Conservation (phyloP, 2,329 filamentous ascomycete genomes). For the Pseudogymnoascus sp. region DNA sequence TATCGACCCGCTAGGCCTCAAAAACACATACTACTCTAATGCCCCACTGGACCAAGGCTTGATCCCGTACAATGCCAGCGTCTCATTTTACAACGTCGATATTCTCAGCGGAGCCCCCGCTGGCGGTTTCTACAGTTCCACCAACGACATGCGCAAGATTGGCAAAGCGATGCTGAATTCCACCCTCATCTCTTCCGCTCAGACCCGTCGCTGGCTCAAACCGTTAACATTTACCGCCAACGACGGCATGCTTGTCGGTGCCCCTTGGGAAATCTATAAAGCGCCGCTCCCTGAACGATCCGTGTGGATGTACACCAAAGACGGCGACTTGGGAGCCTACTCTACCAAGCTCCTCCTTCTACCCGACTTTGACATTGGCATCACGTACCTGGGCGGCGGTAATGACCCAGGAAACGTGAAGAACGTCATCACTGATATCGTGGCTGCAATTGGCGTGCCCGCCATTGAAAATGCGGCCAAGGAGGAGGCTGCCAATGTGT, state of each 20-base stretch:
- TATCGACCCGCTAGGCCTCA: constrained; percentile 27
- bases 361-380: constrained; percentile 36
- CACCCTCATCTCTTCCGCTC: constrained; percentile 16
- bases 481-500: constrained; percentile 23
- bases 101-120: constrained; percentile 21
- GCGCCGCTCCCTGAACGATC: constrained; percentile 14
- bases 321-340: constrained; percentile 34
- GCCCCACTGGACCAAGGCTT: constrained; percentile 13
- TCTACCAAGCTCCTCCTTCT: constrained; percentile 32
- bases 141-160: constrained; percentile 25
- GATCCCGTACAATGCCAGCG: constrained; percentile 14
- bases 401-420: constrained; percentile 5
- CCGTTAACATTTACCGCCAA: constrained; percentile 19
- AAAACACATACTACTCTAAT: constrained; percentile 23
- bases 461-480: constrained; percentile 27
- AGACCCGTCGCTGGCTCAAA: constrained; percentile 24
- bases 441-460: constrained; percentile 26
- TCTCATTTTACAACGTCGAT: constrained; percentile 12
- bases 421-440: constrained; percentile 21
- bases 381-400: constrained; percentile 33
- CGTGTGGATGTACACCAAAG: constrained; percentile 35
- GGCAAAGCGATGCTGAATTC: constrained; percentile 21
- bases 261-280: constrained; percentile 24
- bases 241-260: constrained; percentile 18
- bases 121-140: constrained; percentile 32